phyloP scores from a whole-genome alignment of 169 alveolate genomes.

The Plasmodium knowlesi region DNA sequence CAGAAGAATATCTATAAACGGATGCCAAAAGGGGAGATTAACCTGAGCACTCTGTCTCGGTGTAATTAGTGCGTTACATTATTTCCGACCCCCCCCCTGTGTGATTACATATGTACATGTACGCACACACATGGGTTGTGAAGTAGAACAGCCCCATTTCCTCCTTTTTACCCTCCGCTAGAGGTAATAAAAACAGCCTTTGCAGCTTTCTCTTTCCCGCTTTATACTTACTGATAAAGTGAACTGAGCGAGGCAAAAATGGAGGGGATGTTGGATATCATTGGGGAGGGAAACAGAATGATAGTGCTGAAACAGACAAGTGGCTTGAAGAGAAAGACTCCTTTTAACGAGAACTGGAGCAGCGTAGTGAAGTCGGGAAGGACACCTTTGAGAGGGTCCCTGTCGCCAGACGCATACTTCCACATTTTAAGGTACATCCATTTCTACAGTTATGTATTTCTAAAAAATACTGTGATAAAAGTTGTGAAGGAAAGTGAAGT shows the following conservation, averaged over 20 bases:
- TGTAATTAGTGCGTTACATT: neutral
- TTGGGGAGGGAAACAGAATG: conserved; percentile 72
- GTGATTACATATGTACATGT: neutral
- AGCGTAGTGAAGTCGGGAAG: neutral
- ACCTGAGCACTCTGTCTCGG: neutral
- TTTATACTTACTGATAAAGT: neutral
- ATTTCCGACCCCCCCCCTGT: neutral
- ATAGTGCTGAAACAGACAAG: conserved; percentile 29
- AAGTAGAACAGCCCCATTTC: neutral
- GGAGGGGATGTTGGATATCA: conserved; percentile 27
- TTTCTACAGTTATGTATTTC: conserved; percentile 47
- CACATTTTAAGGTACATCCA: conserved; percentile 34
- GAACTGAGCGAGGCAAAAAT: neutral
- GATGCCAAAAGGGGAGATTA: neutral
- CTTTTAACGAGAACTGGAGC: neutral
- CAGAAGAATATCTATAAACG: neutral
- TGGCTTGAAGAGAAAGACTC: neutral
- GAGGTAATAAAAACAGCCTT: neutral
- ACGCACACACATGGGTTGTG: neutral
- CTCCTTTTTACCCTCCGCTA: neutral
- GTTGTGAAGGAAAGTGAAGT: conserved; percentile 31
- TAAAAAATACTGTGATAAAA: conserved; percentile 63
- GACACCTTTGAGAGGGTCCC: neutral
- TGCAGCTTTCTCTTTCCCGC: too few relatives aligned
- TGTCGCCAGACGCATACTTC: neutral